These are phyloP conservation scores for Rhynchosporium graminicola DNA, from an alignment of 2,329 filamentous ascomycete species.

Conservation along the genomic window DNA sequence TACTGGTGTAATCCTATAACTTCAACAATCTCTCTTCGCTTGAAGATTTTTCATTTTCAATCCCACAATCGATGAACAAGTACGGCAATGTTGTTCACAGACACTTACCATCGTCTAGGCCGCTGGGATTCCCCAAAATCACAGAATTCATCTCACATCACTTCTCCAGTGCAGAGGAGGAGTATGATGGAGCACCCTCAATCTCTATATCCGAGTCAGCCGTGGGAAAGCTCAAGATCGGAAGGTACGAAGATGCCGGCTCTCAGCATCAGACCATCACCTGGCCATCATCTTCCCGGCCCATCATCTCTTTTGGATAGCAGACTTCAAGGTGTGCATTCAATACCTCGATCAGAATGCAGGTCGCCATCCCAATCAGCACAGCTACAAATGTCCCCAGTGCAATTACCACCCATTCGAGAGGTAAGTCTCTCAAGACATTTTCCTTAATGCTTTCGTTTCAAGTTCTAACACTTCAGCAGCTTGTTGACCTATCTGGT, in stretches of 20 bases:
- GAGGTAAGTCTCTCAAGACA: slow-evolving; percentile 7
- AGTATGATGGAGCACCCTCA: slow-evolving; percentile 27
- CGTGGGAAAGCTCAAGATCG: slow-evolving; percentile 11
- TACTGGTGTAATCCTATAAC: not conserved
- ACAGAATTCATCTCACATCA: not conserved
- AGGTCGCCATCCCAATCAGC: slow-evolving; percentile 1
- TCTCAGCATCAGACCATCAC: slow-evolving; percentile 22
- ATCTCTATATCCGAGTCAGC: slow-evolving; percentile 21
- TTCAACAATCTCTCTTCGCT: not conserved
- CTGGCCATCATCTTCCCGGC: slow-evolving; percentile 22
- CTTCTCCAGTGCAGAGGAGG: not conserved
- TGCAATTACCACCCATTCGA: slow-evolving; percentile 16
- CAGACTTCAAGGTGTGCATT: not conserved
- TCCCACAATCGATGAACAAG: too few species aligned
- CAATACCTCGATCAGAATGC: not conserved
- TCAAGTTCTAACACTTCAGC: not conserved
- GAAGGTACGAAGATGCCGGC: slow-evolving; percentile 23
- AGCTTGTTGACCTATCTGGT: slow-evolving; percentile 12
- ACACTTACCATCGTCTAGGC: not conserved
- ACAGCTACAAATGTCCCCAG: slow-evolving; percentile 7
- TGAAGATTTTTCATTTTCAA: not conserved
- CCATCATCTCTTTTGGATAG: slow-evolving; percentile 11
- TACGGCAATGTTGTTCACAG: not conserved
- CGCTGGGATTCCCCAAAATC: slow-evolving; percentile 5
- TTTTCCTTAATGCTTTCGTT: not conserved